These are phyloP conservation scores for Jatropha curcas DNA, from an alignment of 345 rosid species.

Conservation along the genomic window DNA sequence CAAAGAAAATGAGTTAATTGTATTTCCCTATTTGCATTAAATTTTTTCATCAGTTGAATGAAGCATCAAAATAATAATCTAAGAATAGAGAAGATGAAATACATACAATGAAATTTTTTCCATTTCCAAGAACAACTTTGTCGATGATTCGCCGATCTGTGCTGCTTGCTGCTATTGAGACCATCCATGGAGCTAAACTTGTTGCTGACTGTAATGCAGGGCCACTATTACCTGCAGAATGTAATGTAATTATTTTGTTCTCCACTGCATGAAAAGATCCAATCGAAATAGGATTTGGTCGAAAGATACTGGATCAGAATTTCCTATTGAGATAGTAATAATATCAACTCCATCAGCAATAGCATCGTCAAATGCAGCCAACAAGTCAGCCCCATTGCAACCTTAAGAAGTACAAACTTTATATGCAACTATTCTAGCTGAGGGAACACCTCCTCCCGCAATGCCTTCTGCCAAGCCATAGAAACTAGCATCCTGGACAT, in stretches of 20 bases:
- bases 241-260: slow-evolving; percentile 30
- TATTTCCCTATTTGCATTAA: not conserved
- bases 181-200: slow-evolving; percentile 37
- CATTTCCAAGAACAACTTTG: slow-evolving; percentile 27
- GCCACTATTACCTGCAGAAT: slow-evolving; percentile 34
- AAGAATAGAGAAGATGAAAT: not conserved
- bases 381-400: slow-evolving; percentile 13
- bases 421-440: slow-evolving; percentile 57
- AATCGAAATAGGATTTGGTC: slow-evolving; percentile 21
- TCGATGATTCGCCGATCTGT: slow-evolving; percentile 26
- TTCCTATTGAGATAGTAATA: slow-evolving; percentile 32
- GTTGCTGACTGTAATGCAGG: not conserved
- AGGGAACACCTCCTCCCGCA: slow-evolving; percentile 62
- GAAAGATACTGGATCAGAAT: accelerated
- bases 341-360: slow-evolving; percentile 67
- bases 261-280: slow-evolving; percentile 36
- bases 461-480: slow-evolving; percentile 55
- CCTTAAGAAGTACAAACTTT: slow-evolving; percentile 14
- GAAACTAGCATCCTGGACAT: slow-evolving; percentile 36
- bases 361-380: slow-evolving; percentile 63
- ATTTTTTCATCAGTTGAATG: not conserved
- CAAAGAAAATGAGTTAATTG: not conserved
- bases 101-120: slow-evolving; percentile 21
- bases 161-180: slow-evolving; percentile 36
- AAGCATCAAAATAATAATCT: not conserved